Conservation (phyloP, 805 yeast genomes). For the Hanseniaspora nectarophila region DNA sequence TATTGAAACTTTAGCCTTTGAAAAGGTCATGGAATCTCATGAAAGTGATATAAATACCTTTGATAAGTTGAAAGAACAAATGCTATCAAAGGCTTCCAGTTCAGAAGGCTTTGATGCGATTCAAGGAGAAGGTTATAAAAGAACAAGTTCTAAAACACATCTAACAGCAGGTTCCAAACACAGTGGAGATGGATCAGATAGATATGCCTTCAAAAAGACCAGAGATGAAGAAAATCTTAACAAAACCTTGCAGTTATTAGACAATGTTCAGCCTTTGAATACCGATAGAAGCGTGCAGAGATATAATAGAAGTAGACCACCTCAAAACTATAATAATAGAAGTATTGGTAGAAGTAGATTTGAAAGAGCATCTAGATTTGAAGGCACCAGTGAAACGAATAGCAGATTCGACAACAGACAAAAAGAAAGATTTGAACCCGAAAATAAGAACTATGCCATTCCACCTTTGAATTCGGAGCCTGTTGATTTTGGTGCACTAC, state of each 20-base stretch:
- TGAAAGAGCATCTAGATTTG: not conserved
- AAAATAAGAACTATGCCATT: not conserved
- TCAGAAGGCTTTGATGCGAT: no score
- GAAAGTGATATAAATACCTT: slow-evolving; percentile 65
- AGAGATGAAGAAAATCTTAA: not conserved
- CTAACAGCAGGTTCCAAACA: not conserved
- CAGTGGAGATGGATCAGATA: not conserved
- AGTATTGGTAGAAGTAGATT: not conserved
- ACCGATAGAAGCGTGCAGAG: not conserved
- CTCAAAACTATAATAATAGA: not conserved
- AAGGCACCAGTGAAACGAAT: not conserved
- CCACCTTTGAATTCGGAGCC: not conserved
- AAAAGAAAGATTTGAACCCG: not conserved
- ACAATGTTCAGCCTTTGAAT: not conserved
- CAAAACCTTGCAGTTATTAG: not conserved
- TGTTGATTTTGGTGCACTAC: not conserved
- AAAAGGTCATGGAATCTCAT: slow-evolving; percentile 71
- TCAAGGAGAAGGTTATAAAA: not conserved
- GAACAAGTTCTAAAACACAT: not conserved
- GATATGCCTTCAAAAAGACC: not conserved
- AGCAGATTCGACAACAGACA: not conserved
- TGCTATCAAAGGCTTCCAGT: slow-evolving; percentile 13
- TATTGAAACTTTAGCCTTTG: slow-evolving; percentile 41
- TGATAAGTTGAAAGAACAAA: slow-evolving; percentile 31
- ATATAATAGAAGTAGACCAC: not conserved